Base-by-base conservation (phyloP, 2,329 filamentous ascomycete species). In the Ascochyta viciae-villosae region DNA sequence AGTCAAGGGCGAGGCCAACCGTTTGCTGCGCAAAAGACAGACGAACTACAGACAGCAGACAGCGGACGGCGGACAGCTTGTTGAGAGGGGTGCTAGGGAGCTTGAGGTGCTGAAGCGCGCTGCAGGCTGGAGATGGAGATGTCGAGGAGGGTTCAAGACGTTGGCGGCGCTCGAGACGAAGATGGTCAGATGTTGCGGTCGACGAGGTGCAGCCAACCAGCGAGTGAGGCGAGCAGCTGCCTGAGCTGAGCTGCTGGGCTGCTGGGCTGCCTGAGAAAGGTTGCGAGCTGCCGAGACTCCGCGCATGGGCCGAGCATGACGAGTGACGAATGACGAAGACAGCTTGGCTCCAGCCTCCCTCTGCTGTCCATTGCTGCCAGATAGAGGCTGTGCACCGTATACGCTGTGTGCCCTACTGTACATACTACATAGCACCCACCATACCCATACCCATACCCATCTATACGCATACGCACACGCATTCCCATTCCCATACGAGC, bases 201-300 rank as follows among this genome's bases (percentile, higher is more conserved):
- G 53, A 34, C n/a, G 35, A n/a, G 38, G 41, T 37, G 12, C 54
- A 54, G 45, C 55, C 54, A 53, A 51, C 47, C 48, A 50, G 53
- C 46, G 43, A 59, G 47, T 66, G 63, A 67, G 63, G 63, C 65
- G 56, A 45, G 41, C 49, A 46, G 35, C 40, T 50, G 48, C 40
- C 48, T 50, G 48, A 38, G 48, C 9, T 10, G 9, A 10, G 8
- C 27, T 29, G 27, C 27, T 29, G 27, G 10, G 27, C 27, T 29
- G 27, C 27, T 19, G 19, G 3, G 35, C 40, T 50, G 48, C 40
- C 29, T 31, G 29, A 12, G 10, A 31, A 15, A 4, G 6, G 24
- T 6, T 6, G 24, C 8, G 24, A 26, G 24, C 37, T 33, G 35
- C 26, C 37, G 35, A 49, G 13, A 23, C 16, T 12, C 24, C 34